Base-by-base conservation (phyloP, 371 early-diverging fungal species). In the Choanephora cucurbitarum region DNA sequence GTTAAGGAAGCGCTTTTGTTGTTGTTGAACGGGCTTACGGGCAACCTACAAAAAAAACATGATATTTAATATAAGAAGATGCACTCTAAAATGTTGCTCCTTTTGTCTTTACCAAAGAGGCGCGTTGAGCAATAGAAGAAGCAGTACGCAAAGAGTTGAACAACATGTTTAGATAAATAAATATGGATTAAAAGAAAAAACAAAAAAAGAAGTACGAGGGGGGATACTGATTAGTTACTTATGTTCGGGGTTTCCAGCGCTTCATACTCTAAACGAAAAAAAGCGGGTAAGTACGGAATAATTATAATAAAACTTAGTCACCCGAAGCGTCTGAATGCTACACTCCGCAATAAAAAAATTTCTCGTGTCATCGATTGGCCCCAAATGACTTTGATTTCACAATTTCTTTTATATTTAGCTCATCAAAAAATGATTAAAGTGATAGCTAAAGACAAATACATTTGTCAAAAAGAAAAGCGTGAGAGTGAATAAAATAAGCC, bases 1-100 rank as follows among this genome's bases (percentile, higher is more conserved):
- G 60, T 96, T 93, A 52, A 99, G 90, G 84, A 85, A 85, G 65
- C 96, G 91, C 79, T 86, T 87, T 74, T 90, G 89, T 76, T 89
- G 89, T 45, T 73, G 77, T 55, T 60, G 61, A 60, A 69, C 56
- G 63, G 73, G 66, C 58, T 73, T 69, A 60, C 84, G 84, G 62
- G 78, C 78, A 67, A 76, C 67, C 70, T 71, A 31, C 23, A 58
- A 15, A 19, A 41, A 49, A 18, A 11, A 44, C n/a, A n/a, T n/a
- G n/a, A n/a, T n/a, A n/a, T n/a, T n/a, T n/a, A n/a, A n/a, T n/a
- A n/a, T n/a, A n/a, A n/a, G n/a, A n/a, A n/a, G n/a, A n/a, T 14
- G 7, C 24, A 2, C 7, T 44, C 39, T 11, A 14, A 21, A 4
- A n/a, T 14, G 5, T n/a, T 11, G 15, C 8, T 19, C 6, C 0